Evolutionary conservation across 106 monocot genomes (phyloP).

Genomic region (Dioscorea alata): DNA sequence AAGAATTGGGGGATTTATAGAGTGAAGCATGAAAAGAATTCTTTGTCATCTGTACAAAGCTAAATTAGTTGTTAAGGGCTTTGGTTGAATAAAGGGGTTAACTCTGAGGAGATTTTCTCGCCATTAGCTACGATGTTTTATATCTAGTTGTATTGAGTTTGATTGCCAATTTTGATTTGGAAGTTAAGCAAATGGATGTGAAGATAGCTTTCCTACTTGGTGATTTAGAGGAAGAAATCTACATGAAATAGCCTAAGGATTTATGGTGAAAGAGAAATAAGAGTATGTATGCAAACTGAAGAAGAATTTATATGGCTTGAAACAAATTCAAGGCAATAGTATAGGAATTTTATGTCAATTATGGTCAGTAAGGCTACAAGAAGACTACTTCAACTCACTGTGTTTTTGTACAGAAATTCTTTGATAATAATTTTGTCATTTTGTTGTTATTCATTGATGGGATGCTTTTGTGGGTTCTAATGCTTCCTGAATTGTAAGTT

Average conservation of each 20-base stretch:
- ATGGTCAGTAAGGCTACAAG: not conserved
- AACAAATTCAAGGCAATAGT: not conserved
- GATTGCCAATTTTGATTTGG: not conserved
- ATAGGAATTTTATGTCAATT: not conserved
- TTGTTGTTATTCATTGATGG: not conserved
- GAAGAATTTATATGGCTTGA: not conserved
- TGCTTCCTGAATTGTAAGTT: no score
- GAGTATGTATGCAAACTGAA: no score
- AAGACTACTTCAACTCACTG: conserved; percentile 3
- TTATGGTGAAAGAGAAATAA: not conserved
- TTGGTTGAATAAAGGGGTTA: not conserved
- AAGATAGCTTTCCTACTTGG: not conserved
- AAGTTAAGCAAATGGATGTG: not conserved
- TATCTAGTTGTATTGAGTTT: not conserved
- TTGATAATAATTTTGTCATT: not conserved
- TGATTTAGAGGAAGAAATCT: not conserved
- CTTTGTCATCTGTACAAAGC: not conserved
- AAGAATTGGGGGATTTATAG: not conserved
- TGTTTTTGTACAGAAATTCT: not conserved
- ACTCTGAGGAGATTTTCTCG: conserved; percentile 4
- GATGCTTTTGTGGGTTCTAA: not conserved
- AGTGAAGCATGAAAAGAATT: not conserved
- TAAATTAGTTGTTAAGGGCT: not conserved
- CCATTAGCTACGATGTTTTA: not conserved
- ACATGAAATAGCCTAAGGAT: not conserved